phyloP scores from a whole-genome alignment of 768 basidiomycete species.

The Termitomyces sp. region DNA sequence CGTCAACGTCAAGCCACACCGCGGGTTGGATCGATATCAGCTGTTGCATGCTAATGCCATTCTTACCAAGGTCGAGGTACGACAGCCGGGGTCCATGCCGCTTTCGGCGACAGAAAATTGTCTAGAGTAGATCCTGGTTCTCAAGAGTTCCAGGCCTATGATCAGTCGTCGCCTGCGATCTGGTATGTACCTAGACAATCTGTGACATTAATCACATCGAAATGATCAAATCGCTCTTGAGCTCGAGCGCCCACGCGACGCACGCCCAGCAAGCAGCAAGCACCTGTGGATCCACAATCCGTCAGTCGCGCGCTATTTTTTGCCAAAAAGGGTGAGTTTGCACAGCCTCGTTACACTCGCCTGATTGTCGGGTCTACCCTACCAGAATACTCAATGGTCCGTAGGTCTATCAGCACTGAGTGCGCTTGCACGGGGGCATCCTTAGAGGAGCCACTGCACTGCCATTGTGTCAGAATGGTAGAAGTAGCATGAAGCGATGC shows the following conservation, averaged over 20 bases:
- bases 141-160: background rate
- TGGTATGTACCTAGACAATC: background rate
- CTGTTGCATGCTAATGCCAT: background rate
- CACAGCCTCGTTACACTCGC: conserved; percentile 14
- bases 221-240: background rate
- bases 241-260: too few relatives aligned
- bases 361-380: conserved; percentile 1
- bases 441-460: background rate
- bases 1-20: background rate
- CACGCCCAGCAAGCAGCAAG: background rate
- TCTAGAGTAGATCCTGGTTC: background rate
- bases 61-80: background rate
- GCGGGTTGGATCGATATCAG: background rate
- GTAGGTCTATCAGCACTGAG: background rate
- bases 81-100: background rate
- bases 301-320: conserved; percentile 4
- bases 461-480: background rate
- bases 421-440: background rate
- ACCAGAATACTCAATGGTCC: conserved; percentile 10
- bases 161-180: background rate
- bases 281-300: conserved; percentile 1
- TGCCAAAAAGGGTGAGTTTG: background rate
- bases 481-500: background rate
- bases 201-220: background rate
- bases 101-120: background rate